phyloP scores from a whole-genome alignment of 2,329 filamentous ascomycete species.

The Paecilomyces sp. region DNA sequence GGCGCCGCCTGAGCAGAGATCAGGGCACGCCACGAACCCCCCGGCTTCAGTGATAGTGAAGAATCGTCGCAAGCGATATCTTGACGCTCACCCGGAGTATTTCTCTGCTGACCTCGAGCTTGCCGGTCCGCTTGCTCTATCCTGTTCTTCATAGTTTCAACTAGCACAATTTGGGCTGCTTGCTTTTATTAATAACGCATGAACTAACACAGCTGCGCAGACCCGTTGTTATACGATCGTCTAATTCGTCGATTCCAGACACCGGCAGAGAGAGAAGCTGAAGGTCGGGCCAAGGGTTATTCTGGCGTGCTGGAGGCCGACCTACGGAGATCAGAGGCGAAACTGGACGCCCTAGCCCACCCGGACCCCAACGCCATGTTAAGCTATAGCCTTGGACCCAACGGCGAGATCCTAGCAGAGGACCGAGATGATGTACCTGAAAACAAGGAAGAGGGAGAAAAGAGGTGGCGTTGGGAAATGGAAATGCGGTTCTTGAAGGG shows the following conservation, averaged over 20 bases:
- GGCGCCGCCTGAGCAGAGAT: not conserved
- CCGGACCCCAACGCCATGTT: conserved; percentile 45
- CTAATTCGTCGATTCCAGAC: conserved; percentile 72
- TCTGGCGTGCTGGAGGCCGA: conserved; percentile 72
- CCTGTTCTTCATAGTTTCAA: conserved; percentile 14
- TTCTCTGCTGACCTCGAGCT: conserved; percentile 58
- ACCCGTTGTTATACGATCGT: conserved; percentile 75
- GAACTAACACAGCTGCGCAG: conserved; percentile 34
- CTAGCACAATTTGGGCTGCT: not conserved
- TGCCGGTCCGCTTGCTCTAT: conserved; percentile 43
- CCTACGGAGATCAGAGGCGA: conserved; percentile 67
- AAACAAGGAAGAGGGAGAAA: conserved; percentile 59
- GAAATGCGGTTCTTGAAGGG: conserved; percentile 67
- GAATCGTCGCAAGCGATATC: conserved; percentile 71
- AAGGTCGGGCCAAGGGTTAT: conserved; percentile 68
- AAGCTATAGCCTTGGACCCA: conserved; percentile 43
- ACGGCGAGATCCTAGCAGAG: conserved; percentile 52
- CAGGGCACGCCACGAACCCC: conserved; percentile 17
- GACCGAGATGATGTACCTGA: conserved; percentile 51
- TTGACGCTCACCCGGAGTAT: conserved; percentile 66
- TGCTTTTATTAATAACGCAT: not conserved
- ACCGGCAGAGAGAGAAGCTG: conserved; percentile 62
- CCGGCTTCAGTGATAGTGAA: conserved; percentile 49
- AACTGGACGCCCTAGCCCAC: conserved; percentile 56
- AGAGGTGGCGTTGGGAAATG: conserved; percentile 66